phyloP scores from a whole-genome alignment of 1,284 basidiomycete genomes.

The Anthracocystis walkeri region DNA sequence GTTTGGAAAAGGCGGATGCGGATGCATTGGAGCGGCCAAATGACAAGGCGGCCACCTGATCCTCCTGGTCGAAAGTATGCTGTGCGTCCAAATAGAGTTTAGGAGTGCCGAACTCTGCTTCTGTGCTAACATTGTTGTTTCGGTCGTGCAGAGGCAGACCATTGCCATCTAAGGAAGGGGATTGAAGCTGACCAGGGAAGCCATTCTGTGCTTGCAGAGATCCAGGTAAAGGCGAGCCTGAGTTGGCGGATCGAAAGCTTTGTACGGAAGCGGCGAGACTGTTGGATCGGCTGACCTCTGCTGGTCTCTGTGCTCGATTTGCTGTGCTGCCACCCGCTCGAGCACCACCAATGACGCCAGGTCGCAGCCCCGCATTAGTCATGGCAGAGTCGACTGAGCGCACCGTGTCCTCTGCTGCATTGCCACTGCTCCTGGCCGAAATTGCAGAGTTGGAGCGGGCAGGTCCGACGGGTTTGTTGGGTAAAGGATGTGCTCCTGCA shows the following conservation, averaged over 20 bases:
- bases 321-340: slow-evolving; percentile 4
- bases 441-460: slow-evolving; percentile 35
- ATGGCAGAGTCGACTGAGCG: slow-evolving; percentile 38
- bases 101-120: slow-evolving; percentile 46
- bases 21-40: slow-evolving; percentile 19
- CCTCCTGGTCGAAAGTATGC: slow-evolving; percentile 30
- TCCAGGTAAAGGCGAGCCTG: slow-evolving; percentile 31
- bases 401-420: slow-evolving; percentile 21
- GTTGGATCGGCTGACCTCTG: slow-evolving; percentile 43
- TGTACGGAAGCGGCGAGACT: slow-evolving; percentile 39
- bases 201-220: slow-evolving; percentile 9
- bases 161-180: slow-evolving; percentile 28
- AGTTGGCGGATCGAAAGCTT: slow-evolving; percentile 45
- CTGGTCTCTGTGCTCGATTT: slow-evolving; percentile 9
- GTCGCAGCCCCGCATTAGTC: slow-evolving; percentile 13
- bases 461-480: slow-evolving; percentile 36
- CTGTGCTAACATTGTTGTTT: slow-evolving; percentile 15
- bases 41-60: neutral
- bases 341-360: slow-evolving; percentile 32
- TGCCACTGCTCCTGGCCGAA: slow-evolving; percentile 18
- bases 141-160: slow-evolving; percentile 15
- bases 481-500: slow-evolving; percentile 38
- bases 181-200: slow-evolving; percentile 14
- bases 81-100: slow-evolving; percentile 46
- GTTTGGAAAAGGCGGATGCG: slow-evolving; percentile 11